A percentile compares a stretch with the other conserved stretches of the same genome.
These are phyloP conservation scores for Hymenoscyphus repandus DNA, from an alignment of 2,329 filamentous ascomycete species.

Conservation along the genomic window DNA sequence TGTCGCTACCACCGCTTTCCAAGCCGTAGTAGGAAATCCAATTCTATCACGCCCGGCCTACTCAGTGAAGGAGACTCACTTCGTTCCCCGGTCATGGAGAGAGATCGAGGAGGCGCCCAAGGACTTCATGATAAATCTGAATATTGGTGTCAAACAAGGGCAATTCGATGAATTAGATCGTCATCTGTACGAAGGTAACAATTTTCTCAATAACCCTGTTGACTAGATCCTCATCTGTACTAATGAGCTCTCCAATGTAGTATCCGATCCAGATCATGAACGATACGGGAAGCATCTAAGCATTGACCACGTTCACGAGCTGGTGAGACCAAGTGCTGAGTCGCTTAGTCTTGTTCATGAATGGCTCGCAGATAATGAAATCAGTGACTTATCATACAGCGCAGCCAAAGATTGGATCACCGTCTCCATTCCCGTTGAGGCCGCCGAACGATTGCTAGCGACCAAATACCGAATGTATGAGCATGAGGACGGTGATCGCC, in stretches of 20 bases:
- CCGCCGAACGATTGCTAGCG: constrained; percentile 35
- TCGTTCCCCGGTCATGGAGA: constrained; percentile 46
- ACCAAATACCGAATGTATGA: constrained; percentile 34
- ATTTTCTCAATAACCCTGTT: no score
- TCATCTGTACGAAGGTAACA: constrained; percentile 49
- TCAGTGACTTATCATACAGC: constrained; percentile 39
- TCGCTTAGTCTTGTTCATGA: constrained; percentile 47
- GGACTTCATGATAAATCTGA: constrained; percentile 44
- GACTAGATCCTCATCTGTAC: neutral
- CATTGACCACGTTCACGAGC: constrained; percentile 43
- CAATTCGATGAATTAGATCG: constrained; percentile 50
- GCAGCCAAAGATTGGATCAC: constrained; percentile 53
- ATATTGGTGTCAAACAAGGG: constrained; percentile 54
- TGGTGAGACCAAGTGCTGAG: constrained; percentile 47
- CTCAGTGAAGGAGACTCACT: constrained; percentile 50
- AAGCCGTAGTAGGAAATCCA: constrained; percentile 24
- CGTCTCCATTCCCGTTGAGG: constrained; percentile 39
- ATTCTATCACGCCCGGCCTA: constrained; percentile 39
- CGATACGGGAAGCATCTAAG: constrained; percentile 52
- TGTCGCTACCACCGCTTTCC: constrained; percentile 10
- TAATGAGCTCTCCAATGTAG: constrained; percentile 23
- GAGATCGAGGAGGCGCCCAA: constrained; percentile 41
- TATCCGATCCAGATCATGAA: constrained; percentile 47
- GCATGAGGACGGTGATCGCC: constrained; percentile 26
- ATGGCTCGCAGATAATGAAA: constrained; percentile 51